phyloP scores from a whole-genome alignment of 345 rosid species.

The Lepidium africanum region DNA sequence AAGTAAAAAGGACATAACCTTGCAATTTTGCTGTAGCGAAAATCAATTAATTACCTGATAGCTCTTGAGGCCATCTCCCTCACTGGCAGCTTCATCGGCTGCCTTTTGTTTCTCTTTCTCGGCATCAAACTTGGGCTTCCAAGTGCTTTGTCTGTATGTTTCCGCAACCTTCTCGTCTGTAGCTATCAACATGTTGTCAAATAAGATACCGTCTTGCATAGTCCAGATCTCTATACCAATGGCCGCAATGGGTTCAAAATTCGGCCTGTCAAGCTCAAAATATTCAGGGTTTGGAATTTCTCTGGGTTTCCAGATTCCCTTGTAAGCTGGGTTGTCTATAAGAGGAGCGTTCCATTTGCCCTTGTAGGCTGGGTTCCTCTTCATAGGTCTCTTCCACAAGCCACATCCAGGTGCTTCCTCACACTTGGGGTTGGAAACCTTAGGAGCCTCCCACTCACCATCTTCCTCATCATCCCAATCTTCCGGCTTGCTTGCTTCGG shows the following conservation, averaged over 20 bases:
- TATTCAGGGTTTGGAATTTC: constrained; percentile 68
- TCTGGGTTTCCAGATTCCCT: constrained; percentile 81
- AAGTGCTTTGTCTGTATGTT: constrained; percentile 29
- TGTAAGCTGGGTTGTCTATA: constrained; percentile 71
- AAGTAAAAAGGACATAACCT: not conserved
- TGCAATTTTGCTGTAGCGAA: not conserved
- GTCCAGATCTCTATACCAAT: constrained; percentile 90
- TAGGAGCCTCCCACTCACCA: constrained; percentile 83
- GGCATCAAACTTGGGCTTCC: constrained; percentile 60
- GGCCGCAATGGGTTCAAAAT: constrained; percentile 74
- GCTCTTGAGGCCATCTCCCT: constrained; percentile 29
- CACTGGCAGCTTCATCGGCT: constrained; percentile 46
- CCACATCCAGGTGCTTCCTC: constrained; percentile 71
- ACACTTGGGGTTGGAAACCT: constrained; percentile 65
- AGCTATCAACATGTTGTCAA: constrained; percentile 63
- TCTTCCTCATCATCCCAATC: constrained; percentile 95
- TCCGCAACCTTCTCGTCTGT: constrained; percentile 56
- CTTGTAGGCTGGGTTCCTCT: constrained; percentile 68
- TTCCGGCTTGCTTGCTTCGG: constrained; percentile 73
- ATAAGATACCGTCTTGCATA: constrained; percentile 80
- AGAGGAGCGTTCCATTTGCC: constrained; percentile 72
- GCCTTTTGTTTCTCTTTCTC: constrained; percentile 71
- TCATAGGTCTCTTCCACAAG: constrained; percentile 71
- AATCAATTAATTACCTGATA: constrained; percentile 26
- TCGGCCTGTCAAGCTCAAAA: constrained; percentile 62